Evolutionary conservation across 2,329 filamentous ascomycete genomes (phyloP), one percentile per base, ranked within the genome.

Genomic region (Grosmannia serpens): DNA sequence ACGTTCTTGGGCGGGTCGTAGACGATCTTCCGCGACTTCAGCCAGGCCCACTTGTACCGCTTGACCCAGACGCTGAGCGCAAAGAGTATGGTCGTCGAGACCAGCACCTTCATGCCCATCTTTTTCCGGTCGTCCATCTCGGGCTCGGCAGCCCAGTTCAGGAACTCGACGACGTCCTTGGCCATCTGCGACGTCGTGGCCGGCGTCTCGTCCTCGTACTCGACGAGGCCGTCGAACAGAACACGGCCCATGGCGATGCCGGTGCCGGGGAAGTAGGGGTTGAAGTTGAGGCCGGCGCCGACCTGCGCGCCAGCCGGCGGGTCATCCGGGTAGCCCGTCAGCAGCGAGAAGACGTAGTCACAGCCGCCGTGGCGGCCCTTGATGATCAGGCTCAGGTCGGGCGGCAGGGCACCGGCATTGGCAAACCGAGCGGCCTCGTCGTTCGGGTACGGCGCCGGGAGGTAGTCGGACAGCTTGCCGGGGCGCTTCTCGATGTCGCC

Each of bases 91-190:
- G 87, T 81, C 58, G 85, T 84, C 65, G 96, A 83, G 65, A 88
- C 85, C 67, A 99, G 74, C 58, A 95, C 89, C 86, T 99, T 97
- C 83, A 95, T 85, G 69, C 94, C 94, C 94, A 97, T 99, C 81
- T 91, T 94, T 88, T 99, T 99, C 72, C 94, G 88, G 73, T 96
- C 87, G 71, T 99, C 94, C 91, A 96, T 96, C 82, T 99, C 94
- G 54, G 94, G 94, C 80, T 99, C 94, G 60, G 94, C 91, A 58
- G 94, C 83, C 94, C 94, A 99, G 86, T 99, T 97, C 71, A 99
- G 83, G 81, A 99, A 99, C 78, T 99, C 94, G 61, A 88, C 86
- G 61, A 99, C 94, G 68, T 99, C 94, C 86, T 99, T 99, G 75
- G 94, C 94, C 94, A 99, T 99, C 79, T 99, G 94, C 63, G 92